Evolutionary conservation across 2,329 filamentous ascomycete species (phyloP), one percentile per base, ranked within the genome.

Genomic region (Trichoderma asperellum): DNA sequence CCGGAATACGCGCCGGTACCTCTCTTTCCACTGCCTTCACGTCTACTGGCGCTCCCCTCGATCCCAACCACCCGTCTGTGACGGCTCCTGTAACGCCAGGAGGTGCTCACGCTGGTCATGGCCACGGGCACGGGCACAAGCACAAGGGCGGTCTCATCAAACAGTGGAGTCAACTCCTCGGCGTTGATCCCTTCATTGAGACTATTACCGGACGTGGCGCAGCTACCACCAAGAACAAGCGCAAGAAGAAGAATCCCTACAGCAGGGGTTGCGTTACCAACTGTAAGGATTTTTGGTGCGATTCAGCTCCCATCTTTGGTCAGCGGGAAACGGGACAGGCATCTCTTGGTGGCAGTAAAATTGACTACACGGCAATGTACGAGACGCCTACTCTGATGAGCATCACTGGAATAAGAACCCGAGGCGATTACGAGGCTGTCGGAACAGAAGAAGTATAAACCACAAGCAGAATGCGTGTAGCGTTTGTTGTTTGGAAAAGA

Each of bases 281-380:
- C 77, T 99, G 96, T 81, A 91, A 88, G 73, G 96, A 99, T 80
- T 99, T 99, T 79, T 98, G 94, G 93, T 95, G 92, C 75, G 96
- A 98, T 77, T 89, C 92, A 1, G 90, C 92, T 2, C 92, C 95
- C 0, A 79, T 97, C 21, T 95, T 97, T 77, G 89, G 91, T 12
- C 88, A 86, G 74, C 87, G 91, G 69, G 89, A 92, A 75, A 91
- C 88, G 62, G 94, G 94, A 14, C 85, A 86, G 55, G 94, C 92
- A 0, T 82, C 94, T 78, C 81, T 99, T 8, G 92, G 89, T 16
- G 95, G 96, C 2, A 86, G 92, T 75, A 83, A 86, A 49, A 88
- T 99, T 58, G 93, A 97, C 81, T 99, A 97, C 79, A 92, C 92
- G 24, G 88, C 87, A 68, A 88, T 98, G 85, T 99, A 97, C 80